Percentiles rank a stretch among this genome's conserved stretches.
These are phyloP conservation scores for Globisporangium irregulare DNA, from an alignment of 352 stramenopile genomes.

Conservation along the genomic window DNA sequence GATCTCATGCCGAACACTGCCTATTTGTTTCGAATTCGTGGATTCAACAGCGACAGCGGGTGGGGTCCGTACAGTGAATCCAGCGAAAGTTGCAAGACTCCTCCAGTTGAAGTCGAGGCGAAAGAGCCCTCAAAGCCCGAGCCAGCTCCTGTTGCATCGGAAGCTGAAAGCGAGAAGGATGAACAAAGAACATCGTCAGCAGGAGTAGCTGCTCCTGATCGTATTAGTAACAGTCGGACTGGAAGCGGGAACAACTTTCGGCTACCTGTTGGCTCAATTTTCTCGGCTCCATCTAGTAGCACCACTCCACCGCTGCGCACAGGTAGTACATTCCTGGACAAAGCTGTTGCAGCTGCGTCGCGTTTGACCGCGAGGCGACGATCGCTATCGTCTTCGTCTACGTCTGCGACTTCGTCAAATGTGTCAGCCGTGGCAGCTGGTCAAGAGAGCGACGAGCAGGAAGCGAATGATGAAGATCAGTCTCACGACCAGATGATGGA, in stretches of 20 bases:
- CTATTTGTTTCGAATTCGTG: conserved; percentile 77
- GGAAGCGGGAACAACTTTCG: conserved; percentile 20
- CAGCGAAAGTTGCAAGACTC: conserved; percentile 62
- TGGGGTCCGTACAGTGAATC: conserved; percentile 79
- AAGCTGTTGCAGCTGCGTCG: conserved; percentile 61
- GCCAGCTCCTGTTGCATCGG: background rate
- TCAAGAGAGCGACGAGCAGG: conserved; percentile 12
- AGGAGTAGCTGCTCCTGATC: background rate
- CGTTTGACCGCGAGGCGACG: conserved; percentile 34
- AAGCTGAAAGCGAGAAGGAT: conserved; percentile 4
- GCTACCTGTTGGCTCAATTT: conserved; percentile 14
- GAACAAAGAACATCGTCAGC: conserved; percentile 6
- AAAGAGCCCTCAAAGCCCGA: conserved; percentile 12
- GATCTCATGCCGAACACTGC: conserved; percentile 56
- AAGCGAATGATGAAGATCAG: conserved; percentile 17
- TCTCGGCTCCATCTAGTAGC: conserved; percentile 7
- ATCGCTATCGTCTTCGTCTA: conserved; percentile 39
- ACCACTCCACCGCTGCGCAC: conserved; percentile 39
- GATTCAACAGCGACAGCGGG: conserved; percentile 39
- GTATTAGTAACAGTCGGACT: conserved; percentile 12
- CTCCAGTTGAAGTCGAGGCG: conserved; percentile 9
- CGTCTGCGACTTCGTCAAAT: conserved; percentile 9
- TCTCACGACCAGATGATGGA: conserved; percentile 17
- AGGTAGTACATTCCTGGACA: conserved; percentile 69
- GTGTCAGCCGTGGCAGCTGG: conserved; percentile 8